phyloP scores from a whole-genome alignment of 2,329 filamentous ascomycete genomes.

The Akanthomyces lecanii region DNA sequence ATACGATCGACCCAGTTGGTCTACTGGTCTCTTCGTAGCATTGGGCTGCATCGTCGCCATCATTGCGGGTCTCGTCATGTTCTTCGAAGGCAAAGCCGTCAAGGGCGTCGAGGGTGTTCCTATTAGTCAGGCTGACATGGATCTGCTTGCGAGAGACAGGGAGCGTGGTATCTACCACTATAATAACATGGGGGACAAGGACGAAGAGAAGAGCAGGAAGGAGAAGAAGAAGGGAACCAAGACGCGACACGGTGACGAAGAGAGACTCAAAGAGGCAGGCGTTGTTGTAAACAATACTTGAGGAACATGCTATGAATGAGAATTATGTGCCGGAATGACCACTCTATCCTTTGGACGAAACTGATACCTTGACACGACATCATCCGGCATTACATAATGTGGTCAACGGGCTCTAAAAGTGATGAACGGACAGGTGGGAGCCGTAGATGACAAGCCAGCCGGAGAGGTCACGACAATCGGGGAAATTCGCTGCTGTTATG shows the following conservation, averaged over 20 bases:
- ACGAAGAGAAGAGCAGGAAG: conserved; percentile 21
- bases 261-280: background rate
- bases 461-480: too few relatives aligned
- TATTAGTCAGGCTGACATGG: conserved; percentile 51
- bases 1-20: conserved; percentile 71
- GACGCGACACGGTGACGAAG: background rate
- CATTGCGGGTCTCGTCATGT: conserved; percentile 65
- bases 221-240: conserved; percentile 4
- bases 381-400: too few relatives aligned
- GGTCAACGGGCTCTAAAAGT: too few relatives aligned
- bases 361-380: too few relatives aligned
- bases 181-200: conserved; percentile 38
- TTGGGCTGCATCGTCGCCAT: conserved; percentile 67
- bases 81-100: conserved; percentile 65
- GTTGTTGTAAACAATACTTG: background rate
- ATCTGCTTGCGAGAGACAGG: conserved; percentile 47
- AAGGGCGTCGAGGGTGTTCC: conserved; percentile 69
- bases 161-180: conserved; percentile 55
- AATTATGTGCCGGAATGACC: background rate
- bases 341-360: too few relatives aligned
- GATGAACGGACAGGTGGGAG: too few relatives aligned
- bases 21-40: conserved; percentile 73
- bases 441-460: too few relatives aligned
- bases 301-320: background rate
- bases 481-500: too few relatives aligned